Conservation (phyloP, 2,329 filamentous ascomycete genomes). For the Trichoderma sp. region DNA sequence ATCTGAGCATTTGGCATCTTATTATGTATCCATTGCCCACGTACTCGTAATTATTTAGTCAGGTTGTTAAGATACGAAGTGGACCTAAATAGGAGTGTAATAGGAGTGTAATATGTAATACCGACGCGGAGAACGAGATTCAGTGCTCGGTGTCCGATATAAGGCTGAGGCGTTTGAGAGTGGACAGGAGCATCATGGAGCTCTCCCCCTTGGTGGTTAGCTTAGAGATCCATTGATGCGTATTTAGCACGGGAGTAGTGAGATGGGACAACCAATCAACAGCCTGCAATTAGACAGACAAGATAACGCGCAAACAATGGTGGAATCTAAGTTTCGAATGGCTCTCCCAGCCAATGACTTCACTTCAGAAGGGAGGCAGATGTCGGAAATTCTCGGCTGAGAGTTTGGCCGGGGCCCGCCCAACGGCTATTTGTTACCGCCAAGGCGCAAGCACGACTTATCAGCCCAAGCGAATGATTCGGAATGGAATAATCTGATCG, state of each 20-base stretch:
- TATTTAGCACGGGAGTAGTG: not conserved
- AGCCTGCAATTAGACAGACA: not conserved
- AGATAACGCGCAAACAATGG: not conserved
- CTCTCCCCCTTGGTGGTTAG: not conserved
- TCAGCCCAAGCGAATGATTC: not conserved
- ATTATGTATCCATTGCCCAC: not conserved
- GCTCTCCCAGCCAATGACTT: not conserved
- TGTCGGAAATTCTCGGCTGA: conserved; percentile 12
- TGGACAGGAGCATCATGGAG: not conserved
- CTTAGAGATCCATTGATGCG: not conserved
- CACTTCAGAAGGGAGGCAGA: not conserved
- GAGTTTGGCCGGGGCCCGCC: not conserved
- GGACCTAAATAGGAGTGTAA: not conserved
- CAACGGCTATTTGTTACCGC: conserved; percentile 4
- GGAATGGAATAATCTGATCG: not conserved
- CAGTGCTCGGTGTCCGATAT: conserved; percentile 6
- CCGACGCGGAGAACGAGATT: not conserved
- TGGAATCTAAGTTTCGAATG: not conserved
- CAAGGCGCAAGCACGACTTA: not conserved
- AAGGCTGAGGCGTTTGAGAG: not conserved
- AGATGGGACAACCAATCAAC: not conserved
- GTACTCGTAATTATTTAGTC: not conserved
- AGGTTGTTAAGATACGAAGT: not conserved
- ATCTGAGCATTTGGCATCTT: not conserved
- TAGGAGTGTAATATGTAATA: not conserved